These are phyloP conservation scores for Tolypocladium sp. DNA, from an alignment of 2,329 filamentous ascomycete genomes.

Conservation along the genomic window DNA sequence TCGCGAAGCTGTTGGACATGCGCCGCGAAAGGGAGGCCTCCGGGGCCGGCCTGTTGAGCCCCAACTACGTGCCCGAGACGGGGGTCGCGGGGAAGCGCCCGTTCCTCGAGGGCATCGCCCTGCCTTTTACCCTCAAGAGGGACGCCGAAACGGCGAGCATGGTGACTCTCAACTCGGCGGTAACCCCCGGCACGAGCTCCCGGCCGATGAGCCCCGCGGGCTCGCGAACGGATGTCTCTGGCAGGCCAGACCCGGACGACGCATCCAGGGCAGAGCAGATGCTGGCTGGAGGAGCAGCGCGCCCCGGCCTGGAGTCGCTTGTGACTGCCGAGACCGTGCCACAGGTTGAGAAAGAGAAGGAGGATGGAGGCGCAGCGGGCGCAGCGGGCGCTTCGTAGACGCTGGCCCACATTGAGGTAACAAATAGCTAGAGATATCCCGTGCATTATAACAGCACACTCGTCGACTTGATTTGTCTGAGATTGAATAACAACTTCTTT, in stretches of 20 bases:
- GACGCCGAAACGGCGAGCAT: slow-evolving; percentile 61
- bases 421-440: slow-evolving; percentile 7
- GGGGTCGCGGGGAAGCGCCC: slow-evolving; percentile 53
- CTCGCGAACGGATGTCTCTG: slow-evolving; percentile 1
- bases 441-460: slow-evolving; percentile 2
- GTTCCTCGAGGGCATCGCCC: slow-evolving; percentile 58
- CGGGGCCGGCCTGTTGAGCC: slow-evolving; percentile 33
- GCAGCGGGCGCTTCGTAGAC: not conserved
- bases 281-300: slow-evolving; percentile 7
- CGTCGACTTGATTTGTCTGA: not conserved
- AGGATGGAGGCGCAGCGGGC: not conserved
- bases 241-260: slow-evolving; percentile 1
- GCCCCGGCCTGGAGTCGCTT: slow-evolving; percentile 40
- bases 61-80: slow-evolving; percentile 33
- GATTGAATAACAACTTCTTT: not conserved
- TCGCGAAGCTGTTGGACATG: slow-evolving; percentile 32
- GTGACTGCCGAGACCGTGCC: slow-evolving; percentile 40
- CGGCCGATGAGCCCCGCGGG: slow-evolving; percentile 21
- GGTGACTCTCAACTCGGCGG: slow-evolving; percentile 49
- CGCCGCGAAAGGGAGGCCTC: slow-evolving; percentile 28
- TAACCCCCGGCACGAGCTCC: slow-evolving; percentile 17
- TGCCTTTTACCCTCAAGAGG: slow-evolving; percentile 61
- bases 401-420: not conserved
- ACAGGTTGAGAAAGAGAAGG: slow-evolving; percentile 9
- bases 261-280: slow-evolving; percentile 5